Evolutionary conservation across 305 asterid species (phyloP).

Genomic region (Coffea humblotiana): DNA sequence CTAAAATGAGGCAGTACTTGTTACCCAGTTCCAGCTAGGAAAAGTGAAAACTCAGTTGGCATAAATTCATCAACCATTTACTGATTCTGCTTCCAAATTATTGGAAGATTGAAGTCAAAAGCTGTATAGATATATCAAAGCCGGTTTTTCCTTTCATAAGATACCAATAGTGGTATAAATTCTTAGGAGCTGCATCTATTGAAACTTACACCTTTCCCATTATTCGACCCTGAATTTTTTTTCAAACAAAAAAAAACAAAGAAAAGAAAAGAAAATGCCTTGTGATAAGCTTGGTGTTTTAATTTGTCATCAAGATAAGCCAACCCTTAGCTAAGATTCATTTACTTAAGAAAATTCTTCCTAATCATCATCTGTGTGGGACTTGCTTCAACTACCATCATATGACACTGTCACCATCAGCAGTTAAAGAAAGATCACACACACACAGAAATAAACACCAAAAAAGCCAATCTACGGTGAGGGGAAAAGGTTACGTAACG

Average conservation of each 20-base stretch:
- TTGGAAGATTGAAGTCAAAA: slow-evolving; percentile 35
- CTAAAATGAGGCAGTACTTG: neutral
- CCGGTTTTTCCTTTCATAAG: neutral
- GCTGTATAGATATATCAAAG: slow-evolving; percentile 10
- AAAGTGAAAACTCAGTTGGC: slow-evolving; percentile 18
- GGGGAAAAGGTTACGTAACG: neutral
- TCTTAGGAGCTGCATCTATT: neutral
- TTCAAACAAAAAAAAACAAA: neutral
- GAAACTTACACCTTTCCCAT: neutral
- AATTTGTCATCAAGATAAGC: slow-evolving; percentile 1
- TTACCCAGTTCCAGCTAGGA: neutral
- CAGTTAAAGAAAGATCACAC: neutral
- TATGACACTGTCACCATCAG: neutral
- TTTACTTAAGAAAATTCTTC: neutral
- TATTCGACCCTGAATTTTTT: neutral
- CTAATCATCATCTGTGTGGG: slow-evolving; percentile 15
- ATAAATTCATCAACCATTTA: slow-evolving; percentile 38
- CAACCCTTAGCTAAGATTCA: neutral
- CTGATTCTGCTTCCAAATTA: slow-evolving; percentile 27
- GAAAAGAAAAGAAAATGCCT: neutral
- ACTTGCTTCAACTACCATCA: slow-evolving; percentile 8
- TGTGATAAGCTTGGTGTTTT: neutral
- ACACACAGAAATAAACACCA: no score
- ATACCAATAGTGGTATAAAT: slow-evolving; percentile 15
- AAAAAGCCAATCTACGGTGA: neutral